These are phyloP conservation scores for Sporothrix phasma DNA, from an alignment of 2,329 filamentous ascomycete genomes.

Conservation along the genomic window DNA sequence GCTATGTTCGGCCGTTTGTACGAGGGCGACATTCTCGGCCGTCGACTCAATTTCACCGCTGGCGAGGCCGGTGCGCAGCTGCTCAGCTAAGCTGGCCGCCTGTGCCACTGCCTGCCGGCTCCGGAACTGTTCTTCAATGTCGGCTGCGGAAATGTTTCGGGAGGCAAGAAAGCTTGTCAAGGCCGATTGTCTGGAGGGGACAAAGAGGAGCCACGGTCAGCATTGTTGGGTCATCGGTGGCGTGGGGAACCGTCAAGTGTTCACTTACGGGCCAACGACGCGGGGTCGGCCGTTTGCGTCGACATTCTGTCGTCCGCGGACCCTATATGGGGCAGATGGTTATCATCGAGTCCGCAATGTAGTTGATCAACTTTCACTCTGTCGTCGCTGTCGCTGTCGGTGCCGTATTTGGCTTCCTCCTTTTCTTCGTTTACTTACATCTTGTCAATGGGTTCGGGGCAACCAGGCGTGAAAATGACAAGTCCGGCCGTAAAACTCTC, in stretches of 20 bases:
- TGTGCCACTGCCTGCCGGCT: constrained; percentile 34
- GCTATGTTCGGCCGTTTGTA: not conserved
- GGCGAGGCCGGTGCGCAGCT: constrained; percentile 12
- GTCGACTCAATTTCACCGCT: not conserved
- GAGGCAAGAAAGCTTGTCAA: constrained; percentile 49
- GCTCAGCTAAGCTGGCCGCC: constrained; percentile 24
- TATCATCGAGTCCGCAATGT: not conserved
- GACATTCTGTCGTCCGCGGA: not conserved
- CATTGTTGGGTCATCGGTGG: not conserved
- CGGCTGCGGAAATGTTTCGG: constrained; percentile 58
- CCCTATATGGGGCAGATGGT: not conserved
- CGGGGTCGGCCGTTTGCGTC: constrained; percentile 9
- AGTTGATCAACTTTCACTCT: not conserved
- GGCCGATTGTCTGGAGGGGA: constrained; percentile 34
- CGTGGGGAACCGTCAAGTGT: not conserved
- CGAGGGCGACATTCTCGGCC: not conserved
- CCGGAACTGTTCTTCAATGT: constrained; percentile 43
- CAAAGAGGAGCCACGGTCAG: not conserved
- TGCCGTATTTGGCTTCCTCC: not conserved
- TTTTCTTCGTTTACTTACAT: not conserved
- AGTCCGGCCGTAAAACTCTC: too few species aligned
- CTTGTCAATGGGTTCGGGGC: not conserved
- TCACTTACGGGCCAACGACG: constrained; percentile 27
- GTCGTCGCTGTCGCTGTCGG: not conserved
- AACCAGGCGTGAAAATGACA: not conserved